Percentiles rank a stretch among this genome's conserved stretches.
Conservation (phyloP, 2,329 filamentous ascomycete species). For the Penicillium sp. region DNA sequence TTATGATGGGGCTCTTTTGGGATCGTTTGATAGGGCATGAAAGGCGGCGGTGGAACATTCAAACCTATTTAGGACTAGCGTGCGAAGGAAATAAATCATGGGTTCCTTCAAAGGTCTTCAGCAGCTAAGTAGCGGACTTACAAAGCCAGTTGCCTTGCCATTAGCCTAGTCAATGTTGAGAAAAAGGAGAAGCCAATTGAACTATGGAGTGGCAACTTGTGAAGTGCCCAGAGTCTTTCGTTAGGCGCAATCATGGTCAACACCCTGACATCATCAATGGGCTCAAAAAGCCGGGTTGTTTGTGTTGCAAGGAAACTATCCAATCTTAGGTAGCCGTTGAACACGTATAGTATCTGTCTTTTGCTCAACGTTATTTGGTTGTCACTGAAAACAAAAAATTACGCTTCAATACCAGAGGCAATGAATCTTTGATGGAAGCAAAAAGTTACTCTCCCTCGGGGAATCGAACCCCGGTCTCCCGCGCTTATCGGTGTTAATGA, state of each 20-base stretch:
- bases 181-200: background rate
- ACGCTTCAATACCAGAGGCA: too few relatives aligned
- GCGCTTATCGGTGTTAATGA: slow-evolving; percentile 36
- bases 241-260: too few relatives aligned
- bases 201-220: background rate
- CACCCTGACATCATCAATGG: too few relatives aligned
- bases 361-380: too few relatives aligned
- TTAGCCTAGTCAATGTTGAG: background rate
- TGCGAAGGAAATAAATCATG: too few relatives aligned
- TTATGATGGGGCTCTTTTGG: background rate
- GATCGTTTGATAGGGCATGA: background rate
- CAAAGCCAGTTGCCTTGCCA: background rate
- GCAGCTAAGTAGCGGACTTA: too few relatives aligned
- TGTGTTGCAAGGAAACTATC: too few relatives aligned
- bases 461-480: slow-evolving; percentile 44
- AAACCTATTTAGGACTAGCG: background rate
- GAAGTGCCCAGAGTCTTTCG: too few relatives aligned
- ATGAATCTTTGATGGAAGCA: background rate
- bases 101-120: background rate
- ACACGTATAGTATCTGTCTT: too few relatives aligned
- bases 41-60: background rate
- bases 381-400: too few relatives aligned
- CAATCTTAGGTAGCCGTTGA: too few relatives aligned
- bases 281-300: too few relatives aligned
- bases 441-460: slow-evolving; percentile 37